Evolutionary conservation across 2,329 filamentous ascomycete species (phyloP).

Genomic region (Fusarium circinatum): DNA sequence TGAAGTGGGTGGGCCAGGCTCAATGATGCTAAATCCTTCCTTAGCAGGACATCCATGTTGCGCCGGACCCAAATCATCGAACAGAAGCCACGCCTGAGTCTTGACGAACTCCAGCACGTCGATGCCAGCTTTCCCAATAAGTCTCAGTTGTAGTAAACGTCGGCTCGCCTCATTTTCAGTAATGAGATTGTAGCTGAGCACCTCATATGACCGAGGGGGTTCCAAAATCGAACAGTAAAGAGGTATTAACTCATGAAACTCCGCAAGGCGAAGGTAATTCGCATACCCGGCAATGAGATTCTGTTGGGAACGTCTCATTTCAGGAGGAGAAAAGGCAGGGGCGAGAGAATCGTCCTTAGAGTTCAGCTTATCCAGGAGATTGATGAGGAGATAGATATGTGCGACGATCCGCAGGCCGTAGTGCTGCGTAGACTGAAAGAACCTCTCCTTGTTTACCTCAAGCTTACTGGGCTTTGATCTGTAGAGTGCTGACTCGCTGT

Average conservation of each 20-base stretch:
- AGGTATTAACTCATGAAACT: conserved; percentile 82
- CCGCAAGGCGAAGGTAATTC: conserved; percentile 76
- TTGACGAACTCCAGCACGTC: conserved; percentile 79
- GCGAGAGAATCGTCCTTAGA: conserved; percentile 27
- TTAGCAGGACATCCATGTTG: conserved; percentile 52
- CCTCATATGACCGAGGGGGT: conserved; percentile 71
- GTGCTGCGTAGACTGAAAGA: conserved; percentile 66
- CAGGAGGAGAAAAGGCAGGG: conserved; percentile 21
- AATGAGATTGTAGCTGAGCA: conserved; percentile 80
- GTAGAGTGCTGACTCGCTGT: conserved; percentile 44
- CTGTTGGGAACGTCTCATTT: conserved; percentile 65
- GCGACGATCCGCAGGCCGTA: conserved; percentile 75
- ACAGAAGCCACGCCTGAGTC: conserved; percentile 68
- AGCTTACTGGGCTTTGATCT: conserved; percentile 40
- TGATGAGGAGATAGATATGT: conserved; percentile 72
- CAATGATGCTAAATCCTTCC: conserved; percentile 62
- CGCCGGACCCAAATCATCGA: conserved; percentile 56
- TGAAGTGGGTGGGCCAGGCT: conserved; percentile 48
- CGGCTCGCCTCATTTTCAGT: conserved; percentile 73
- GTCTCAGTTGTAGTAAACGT: conserved; percentile 73
- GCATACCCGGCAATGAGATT: conserved; percentile 86
- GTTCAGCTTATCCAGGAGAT: conserved; percentile 71
- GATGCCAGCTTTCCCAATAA: conserved; percentile 80
- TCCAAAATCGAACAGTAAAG: conserved; percentile 86
- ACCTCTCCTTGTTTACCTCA: conserved; percentile 56